Evolutionary conservation across 1,284 basidiomycete species (phyloP), one percentile per base, ranked within the genome.

Genomic region (Athelia psychrophila): DNA sequence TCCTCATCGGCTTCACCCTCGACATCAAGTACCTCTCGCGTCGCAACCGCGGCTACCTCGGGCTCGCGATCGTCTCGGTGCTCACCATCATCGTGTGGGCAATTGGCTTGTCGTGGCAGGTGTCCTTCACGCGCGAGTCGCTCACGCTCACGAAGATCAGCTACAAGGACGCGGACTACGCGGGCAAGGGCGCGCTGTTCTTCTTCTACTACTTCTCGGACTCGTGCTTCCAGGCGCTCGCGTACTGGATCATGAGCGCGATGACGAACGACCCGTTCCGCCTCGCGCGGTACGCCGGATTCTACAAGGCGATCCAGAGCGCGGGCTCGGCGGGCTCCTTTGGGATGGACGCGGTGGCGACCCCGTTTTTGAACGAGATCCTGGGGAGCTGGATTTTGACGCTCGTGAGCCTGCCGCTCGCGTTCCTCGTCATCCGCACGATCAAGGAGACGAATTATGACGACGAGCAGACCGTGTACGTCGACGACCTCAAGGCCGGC

Each of bases 241-340:
- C 74, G 3, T 84, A 83, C 64, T 81, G 80, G 81, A 65, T 80
- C 51, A 78, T 81, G 72, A 80, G 80, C 47, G 78, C 80, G 16
- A 80, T 85, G 77, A 79, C 77, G 3, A 82, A 83, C 54, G 78
- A 83, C 58, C 76, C 79, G 6, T 74, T 69, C 20, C 79, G 80
- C 57, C 68, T 85, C n/a, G 81, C 81, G 1, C 70, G 81, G 57
- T 78, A 83, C 56, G 66, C 77, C 23, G 61, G 51, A 12, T 63
- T 60, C 60, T 73, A 75, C 66, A 76, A 73, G 62, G 70, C 70
- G 30, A 49, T 72, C 27, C 71, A 74, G 61, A 67, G 64, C 42
- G 70, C 70, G 40, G 76, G 75, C 22, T 52, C 64, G 5, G 75
- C 67, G 33, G 76, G 66, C 36, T 70, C 68, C 23, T 79, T 73